Percentiles rank a stretch among this genome's conserved stretches.
Conservation (phyloP, 441 rosid genomes). For the Euphorbia schlechtendalii region DNA sequence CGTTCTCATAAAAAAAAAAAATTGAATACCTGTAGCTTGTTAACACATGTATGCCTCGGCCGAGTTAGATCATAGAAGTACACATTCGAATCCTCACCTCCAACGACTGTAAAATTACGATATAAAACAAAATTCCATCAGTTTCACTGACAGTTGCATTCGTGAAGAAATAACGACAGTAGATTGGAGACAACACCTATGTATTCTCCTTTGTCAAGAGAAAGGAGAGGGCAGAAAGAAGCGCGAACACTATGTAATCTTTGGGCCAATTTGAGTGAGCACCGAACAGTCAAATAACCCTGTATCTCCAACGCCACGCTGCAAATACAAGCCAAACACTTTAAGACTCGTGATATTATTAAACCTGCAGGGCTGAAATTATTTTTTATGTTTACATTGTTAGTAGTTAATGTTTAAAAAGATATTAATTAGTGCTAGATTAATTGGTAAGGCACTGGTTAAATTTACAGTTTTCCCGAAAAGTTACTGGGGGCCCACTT, state of each 20-base stretch:
- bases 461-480: no score
- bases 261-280: conserved; percentile 75
- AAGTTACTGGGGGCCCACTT: no score
- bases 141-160: no score
- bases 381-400: no score
- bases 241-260: conserved; percentile 65
- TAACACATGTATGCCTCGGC: conserved; percentile 81
- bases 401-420: no score
- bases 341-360: conserved; percentile 8
- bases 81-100: conserved; percentile 90
- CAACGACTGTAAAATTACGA: conserved; percentile 50
- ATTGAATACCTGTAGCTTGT: conserved; percentile 77
- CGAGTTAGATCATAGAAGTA: conserved; percentile 87
- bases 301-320: conserved; percentile 76
- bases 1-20: conserved; percentile 3
- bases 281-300: conserved; percentile 81
- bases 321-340: conserved; percentile 25
- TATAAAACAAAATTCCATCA: conserved; percentile 8
- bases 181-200: conserved; percentile 47
- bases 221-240: conserved; percentile 88
- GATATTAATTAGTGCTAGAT: no score
- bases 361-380: no score
- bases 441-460: no score
- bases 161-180: not conserved
- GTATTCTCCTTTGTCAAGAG: conserved; percentile 88